Percentiles rank a stretch among this genome's conserved stretches.
Conservation (phyloP, 1,139 yeast genomes). For the Geotrichum phurueaensis region DNA sequence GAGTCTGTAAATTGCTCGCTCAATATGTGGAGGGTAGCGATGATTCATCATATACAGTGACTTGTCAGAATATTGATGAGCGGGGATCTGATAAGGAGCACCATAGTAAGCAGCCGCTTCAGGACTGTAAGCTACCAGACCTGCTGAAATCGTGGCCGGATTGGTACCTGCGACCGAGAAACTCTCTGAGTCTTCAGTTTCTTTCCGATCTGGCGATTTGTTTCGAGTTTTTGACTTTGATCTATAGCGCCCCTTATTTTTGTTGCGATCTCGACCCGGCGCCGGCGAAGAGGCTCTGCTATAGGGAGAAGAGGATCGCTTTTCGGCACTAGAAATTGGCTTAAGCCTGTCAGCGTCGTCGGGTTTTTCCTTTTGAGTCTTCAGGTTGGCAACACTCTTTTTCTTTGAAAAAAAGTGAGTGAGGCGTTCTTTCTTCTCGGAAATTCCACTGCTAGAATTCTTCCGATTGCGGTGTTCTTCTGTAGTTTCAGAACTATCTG, state of each 20-base stretch:
- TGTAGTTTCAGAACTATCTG: not conserved
- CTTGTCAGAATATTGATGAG: slow-evolving; percentile 36
- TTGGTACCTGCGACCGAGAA: not conserved
- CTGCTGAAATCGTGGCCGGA: not conserved
- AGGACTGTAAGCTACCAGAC: slow-evolving; percentile 22
- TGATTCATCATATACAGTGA: slow-evolving; percentile 37
- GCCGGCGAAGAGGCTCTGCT: slow-evolving; percentile 2
- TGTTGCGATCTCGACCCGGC: not conserved
- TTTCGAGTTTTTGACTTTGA: slow-evolving; percentile 4
- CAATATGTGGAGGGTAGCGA: slow-evolving; percentile 89
- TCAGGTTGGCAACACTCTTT: slow-evolving; percentile 9
- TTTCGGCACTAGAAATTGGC: slow-evolving; percentile 2
- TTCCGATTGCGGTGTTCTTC: not conserved
- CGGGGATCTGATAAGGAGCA: slow-evolving; percentile 36
- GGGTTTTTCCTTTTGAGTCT: not conserved
- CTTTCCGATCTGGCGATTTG: slow-evolving; percentile 2
- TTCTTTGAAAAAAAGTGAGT: slow-evolving; percentile 15
- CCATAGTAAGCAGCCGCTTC: slow-evolving; percentile 26
- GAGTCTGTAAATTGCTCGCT: slow-evolving; percentile 85
- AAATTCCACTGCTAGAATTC: slow-evolving; percentile 2
- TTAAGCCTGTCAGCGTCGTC: not conserved
- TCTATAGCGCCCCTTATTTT: slow-evolving; percentile 7
- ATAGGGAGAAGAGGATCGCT: not conserved
- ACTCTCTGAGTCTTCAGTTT: not conserved
- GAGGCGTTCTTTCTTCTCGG: slow-evolving; percentile 9